phyloP scores from a whole-genome alignment of 352 stramenopile species.

The Plasmopara viticola region DNA sequence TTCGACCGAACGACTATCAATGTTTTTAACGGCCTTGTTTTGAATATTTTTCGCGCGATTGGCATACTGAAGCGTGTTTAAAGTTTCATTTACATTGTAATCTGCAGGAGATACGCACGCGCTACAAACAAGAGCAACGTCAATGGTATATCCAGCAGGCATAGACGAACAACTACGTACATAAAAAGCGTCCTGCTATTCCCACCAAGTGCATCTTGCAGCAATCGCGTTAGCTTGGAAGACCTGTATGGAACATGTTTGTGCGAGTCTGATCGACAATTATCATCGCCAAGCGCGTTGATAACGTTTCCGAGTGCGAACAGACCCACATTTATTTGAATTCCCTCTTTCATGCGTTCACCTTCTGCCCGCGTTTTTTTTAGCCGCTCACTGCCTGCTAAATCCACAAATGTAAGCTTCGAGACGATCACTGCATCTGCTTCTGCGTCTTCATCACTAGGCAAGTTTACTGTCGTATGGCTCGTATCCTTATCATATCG shows the following conservation, averaged over 20 bases:
- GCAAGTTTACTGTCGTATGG: slow-evolving; percentile 2
- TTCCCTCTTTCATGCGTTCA: slow-evolving; percentile 84
- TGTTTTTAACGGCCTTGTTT: slow-evolving; percentile 87
- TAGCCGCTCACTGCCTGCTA: slow-evolving; percentile 79
- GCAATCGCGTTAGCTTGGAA: slow-evolving; percentile 72
- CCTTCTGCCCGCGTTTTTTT: slow-evolving; percentile 83
- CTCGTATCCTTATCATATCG: neutral
- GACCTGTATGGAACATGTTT: slow-evolving; percentile 73
- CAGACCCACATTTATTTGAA: slow-evolving; percentile 84
- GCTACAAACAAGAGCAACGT: slow-evolving; percentile 22
- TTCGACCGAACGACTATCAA: slow-evolving; percentile 74
- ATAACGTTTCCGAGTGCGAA: slow-evolving; percentile 85
- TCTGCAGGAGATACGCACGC: slow-evolving; percentile 78
- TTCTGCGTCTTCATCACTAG: slow-evolving; percentile 8
- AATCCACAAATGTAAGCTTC: slow-evolving; percentile 85
- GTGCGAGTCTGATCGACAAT: slow-evolving; percentile 35
- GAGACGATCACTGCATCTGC: slow-evolving; percentile 43
- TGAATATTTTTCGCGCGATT: slow-evolving; percentile 86
- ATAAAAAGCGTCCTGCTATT: slow-evolving; percentile 87
- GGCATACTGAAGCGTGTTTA: slow-evolving; percentile 84
- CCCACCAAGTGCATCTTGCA: slow-evolving; percentile 82
- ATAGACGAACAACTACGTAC: slow-evolving; percentile 25
- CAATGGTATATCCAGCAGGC: neutral
- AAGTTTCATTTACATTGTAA: slow-evolving; percentile 58
- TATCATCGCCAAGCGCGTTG: slow-evolving; percentile 77